A percentile compares a stretch with the other conserved stretches of the same genome.
phyloP scores from a whole-genome alignment of 2,329 filamentous ascomycete genomes.

The Xylariaceae sp. region DNA sequence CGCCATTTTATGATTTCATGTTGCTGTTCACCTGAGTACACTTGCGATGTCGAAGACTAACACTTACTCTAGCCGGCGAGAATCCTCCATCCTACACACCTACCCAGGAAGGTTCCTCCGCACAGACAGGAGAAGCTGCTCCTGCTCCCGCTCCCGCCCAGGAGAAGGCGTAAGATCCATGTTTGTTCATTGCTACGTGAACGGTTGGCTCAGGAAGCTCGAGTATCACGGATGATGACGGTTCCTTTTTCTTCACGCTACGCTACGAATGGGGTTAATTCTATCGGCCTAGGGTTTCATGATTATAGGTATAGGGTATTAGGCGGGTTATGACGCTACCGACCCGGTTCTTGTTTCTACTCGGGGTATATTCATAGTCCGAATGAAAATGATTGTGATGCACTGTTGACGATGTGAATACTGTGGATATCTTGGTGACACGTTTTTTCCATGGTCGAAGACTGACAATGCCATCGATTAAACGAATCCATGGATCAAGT shows the following conservation, averaged over 20 bases:
- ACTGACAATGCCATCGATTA: no score
- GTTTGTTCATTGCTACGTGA: not conserved
- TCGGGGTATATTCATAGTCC: not conserved
- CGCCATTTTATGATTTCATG: slow-evolving; percentile 12
- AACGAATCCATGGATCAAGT: no score
- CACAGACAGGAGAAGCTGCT: not conserved
- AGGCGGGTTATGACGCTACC: not conserved
- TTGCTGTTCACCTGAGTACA: no score
- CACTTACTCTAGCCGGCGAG: slow-evolving; percentile 1
- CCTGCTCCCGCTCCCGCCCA: slow-evolving; percentile 1
- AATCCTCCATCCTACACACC: slow-evolving; percentile 1
- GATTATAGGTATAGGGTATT: not conserved
- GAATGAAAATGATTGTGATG: not conserved
- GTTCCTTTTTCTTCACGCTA: slow-evolving; percentile 4
- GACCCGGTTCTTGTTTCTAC: not conserved
- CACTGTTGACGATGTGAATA: not conserved
- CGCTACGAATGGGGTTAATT: not conserved
- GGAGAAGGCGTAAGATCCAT: slow-evolving; percentile 16
- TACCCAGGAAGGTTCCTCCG: not conserved
- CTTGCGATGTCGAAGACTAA: no score
- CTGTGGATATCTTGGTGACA: not conserved
- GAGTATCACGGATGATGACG: slow-evolving; percentile 18
- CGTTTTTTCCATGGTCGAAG: no score
- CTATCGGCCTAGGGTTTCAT: not conserved
- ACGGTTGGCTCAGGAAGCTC: slow-evolving; percentile 1